These are phyloP conservation scores for Magnaporthiopsis incrustans DNA, from an alignment of 2,329 filamentous ascomycete species.

Conservation along the genomic window DNA sequence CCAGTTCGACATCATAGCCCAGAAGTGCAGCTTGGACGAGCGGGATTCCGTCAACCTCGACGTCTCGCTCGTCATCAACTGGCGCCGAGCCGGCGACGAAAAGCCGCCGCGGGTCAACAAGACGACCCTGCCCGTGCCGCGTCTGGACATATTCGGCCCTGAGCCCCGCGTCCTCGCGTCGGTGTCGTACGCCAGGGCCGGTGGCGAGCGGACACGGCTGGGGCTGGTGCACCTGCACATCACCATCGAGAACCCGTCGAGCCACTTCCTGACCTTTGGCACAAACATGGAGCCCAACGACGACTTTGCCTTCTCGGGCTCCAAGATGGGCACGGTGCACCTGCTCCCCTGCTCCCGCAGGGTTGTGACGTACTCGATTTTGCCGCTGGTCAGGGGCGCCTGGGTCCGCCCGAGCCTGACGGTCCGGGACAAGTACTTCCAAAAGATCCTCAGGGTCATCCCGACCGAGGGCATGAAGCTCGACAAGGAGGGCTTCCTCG, in stretches of 20 bases:
- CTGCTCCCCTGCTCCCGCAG: slow-evolving; percentile 75
- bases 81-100: slow-evolving; percentile 50
- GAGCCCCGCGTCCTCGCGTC: slow-evolving; percentile 78
- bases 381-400: slow-evolving; percentile 56
- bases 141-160: slow-evolving; percentile 69
- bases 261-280: slow-evolving; percentile 90
- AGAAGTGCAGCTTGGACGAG: slow-evolving; percentile 76
- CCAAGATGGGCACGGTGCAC: slow-evolving; percentile 73
- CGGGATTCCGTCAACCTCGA: slow-evolving; percentile 67
- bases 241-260: slow-evolving; percentile 87
- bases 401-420: slow-evolving; percentile 68
- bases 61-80: slow-evolving; percentile 65
- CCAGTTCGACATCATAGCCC: slow-evolving; percentile 64
- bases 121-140: slow-evolving; percentile 67
- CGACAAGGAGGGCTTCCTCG: slow-evolving; percentile 60
- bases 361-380: slow-evolving; percentile 62
- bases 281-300: slow-evolving; percentile 87
- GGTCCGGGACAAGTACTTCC: slow-evolving; percentile 86
- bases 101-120: slow-evolving; percentile 36
- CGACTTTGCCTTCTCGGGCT: slow-evolving; percentile 85
- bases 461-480: slow-evolving; percentile 64
- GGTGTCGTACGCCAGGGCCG: slow-evolving; percentile 33
- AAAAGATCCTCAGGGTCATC: slow-evolving; percentile 77
- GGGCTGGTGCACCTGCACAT: slow-evolving; percentile 39
- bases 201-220: slow-evolving; percentile 1